Conservation (phyloP, 192 early-diverging fungal species). For the Entomortierella parvispora region DNA sequence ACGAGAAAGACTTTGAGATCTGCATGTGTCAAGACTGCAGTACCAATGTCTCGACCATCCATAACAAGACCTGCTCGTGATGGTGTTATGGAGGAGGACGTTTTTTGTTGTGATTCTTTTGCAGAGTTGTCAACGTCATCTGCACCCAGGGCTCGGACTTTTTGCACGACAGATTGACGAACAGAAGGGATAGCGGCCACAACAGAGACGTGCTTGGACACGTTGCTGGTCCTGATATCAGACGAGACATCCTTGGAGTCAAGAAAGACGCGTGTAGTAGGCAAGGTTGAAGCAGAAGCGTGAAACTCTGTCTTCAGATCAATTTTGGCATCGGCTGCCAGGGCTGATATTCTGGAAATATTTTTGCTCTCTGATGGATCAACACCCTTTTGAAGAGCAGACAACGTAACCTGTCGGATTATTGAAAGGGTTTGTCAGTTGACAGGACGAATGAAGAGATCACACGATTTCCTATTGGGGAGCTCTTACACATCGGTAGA, state of each 20-base stretch:
- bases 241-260: slow-evolving; percentile 72
- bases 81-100: not conserved
- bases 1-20: slow-evolving; percentile 83
- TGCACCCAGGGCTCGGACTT: slow-evolving; percentile 64
- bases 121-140: too few species aligned
- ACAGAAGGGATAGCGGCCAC: slow-evolving; percentile 70
- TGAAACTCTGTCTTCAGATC: not conserved
- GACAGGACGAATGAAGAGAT: too few species aligned
- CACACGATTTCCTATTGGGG: not conserved
- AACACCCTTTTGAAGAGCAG: slow-evolving; percentile 42
- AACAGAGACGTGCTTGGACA: slow-evolving; percentile 66
- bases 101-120: too few species aligned
- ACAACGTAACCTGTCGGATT: slow-evolving; percentile 50
- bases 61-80: slow-evolving; percentile 72
- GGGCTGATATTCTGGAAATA: slow-evolving; percentile 36
- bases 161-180: slow-evolving; percentile 61
- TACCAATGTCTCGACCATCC: slow-evolving; percentile 88
- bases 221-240: slow-evolving; percentile 65
- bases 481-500: slow-evolving; percentile 62
- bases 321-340: slow-evolving; percentile 28
- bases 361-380: slow-evolving; percentile 51
- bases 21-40: slow-evolving; percentile 76
- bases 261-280: slow-evolving; percentile 49
- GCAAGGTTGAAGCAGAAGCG: not conserved
- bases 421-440: too few species aligned